A percentile compares a stretch with the other conserved stretches of the same genome.
phyloP scores from a whole-genome alignment of 352 stramenopile species.

The Globisporangium barbulae region DNA sequence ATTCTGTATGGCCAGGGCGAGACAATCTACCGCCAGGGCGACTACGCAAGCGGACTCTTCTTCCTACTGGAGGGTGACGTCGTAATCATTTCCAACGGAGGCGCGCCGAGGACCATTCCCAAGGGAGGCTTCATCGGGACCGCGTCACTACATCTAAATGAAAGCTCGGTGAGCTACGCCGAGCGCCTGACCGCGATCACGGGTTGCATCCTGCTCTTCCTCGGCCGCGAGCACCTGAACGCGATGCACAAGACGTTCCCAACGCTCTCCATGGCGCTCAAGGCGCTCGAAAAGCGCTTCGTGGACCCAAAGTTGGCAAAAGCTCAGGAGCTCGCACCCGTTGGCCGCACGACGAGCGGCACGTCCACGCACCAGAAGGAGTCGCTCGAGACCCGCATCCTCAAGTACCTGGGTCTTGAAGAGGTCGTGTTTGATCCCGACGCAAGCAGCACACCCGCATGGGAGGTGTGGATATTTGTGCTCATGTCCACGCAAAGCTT shows the following conservation, averaged over 20 bases:
- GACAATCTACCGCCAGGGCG: constrained; percentile 32
- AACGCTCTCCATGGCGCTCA: constrained; percentile 58
- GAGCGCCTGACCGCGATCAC: constrained; percentile 58
- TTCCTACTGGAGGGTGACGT: constrained; percentile 58
- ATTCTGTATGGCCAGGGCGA: constrained; percentile 35
- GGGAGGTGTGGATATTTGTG: constrained; percentile 29
- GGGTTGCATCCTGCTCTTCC: constrained; percentile 52
- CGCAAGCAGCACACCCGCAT: constrained; percentile 17
- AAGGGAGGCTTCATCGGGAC: constrained; percentile 53
- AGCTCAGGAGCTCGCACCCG: constrained; percentile 16
- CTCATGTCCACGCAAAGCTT: constrained; percentile 32
- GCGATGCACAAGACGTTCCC: constrained; percentile 61
- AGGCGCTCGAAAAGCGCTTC: constrained; percentile 50
- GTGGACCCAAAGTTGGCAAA: constrained; percentile 43
- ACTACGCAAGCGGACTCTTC: constrained; percentile 60
- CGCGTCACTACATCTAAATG: constrained; percentile 43
- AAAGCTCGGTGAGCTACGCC: constrained; percentile 49
- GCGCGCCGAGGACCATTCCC: constrained; percentile 17
- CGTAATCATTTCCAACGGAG: constrained; percentile 25
- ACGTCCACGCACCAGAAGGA: constrained; percentile 9
- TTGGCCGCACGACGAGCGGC: constrained; percentile 8
- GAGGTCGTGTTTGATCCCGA: constrained; percentile 45
- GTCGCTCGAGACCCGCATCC: constrained; percentile 25
- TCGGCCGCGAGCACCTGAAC: constrained; percentile 49
- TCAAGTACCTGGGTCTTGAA: constrained; percentile 29